Percentiles rank a stretch among this genome's conserved stretches.
These are phyloP conservation scores for Laburnicola sp. DNA, from an alignment of 2,329 filamentous ascomycete genomes.

Conservation along the genomic window DNA sequence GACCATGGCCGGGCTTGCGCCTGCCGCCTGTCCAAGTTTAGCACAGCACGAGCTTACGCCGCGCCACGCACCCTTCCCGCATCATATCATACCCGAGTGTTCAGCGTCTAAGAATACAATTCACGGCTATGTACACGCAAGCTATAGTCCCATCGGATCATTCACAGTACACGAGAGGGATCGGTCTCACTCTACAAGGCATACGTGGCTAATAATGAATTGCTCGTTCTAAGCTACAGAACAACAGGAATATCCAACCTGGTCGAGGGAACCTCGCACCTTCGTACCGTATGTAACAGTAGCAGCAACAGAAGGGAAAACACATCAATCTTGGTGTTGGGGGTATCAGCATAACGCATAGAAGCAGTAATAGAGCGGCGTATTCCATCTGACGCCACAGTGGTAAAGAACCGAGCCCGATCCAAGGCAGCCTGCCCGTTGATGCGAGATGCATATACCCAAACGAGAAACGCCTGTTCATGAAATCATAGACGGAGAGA, in stretches of 20 bases:
- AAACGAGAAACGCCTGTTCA: constrained; percentile 33
- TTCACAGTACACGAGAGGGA: neutral
- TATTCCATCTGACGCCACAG: constrained; percentile 13
- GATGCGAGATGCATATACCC: constrained; percentile 19
- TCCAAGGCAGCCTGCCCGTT: constrained; percentile 21
- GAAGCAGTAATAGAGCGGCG: constrained; percentile 24
- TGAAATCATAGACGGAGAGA: constrained; percentile 28
- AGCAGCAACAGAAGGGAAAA: constrained; percentile 10
- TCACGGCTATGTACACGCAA: too few relatives aligned
- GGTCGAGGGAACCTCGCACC: neutral
- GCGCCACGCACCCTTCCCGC: constrained; percentile 26
- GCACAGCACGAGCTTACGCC: constrained; percentile 22
- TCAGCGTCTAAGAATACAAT: neutral
- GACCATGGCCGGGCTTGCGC: constrained; percentile 8
- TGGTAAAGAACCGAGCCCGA: constrained; percentile 4
- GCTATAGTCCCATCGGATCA: neutral
- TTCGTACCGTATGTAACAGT: neutral
- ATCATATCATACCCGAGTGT: constrained; percentile 16
- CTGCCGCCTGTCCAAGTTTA: constrained; percentile 18
- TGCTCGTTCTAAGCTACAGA: constrained; percentile 17
- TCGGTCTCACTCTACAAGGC: neutral
- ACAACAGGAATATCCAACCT: constrained; percentile 11
- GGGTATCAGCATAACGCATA: constrained; percentile 34
- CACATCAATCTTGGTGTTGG: constrained; percentile 24
- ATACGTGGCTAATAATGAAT: constrained; percentile 4